Conservation (phyloP, 2,329 filamentous ascomycete species). For the Neofusicoccum umdonicola region DNA sequence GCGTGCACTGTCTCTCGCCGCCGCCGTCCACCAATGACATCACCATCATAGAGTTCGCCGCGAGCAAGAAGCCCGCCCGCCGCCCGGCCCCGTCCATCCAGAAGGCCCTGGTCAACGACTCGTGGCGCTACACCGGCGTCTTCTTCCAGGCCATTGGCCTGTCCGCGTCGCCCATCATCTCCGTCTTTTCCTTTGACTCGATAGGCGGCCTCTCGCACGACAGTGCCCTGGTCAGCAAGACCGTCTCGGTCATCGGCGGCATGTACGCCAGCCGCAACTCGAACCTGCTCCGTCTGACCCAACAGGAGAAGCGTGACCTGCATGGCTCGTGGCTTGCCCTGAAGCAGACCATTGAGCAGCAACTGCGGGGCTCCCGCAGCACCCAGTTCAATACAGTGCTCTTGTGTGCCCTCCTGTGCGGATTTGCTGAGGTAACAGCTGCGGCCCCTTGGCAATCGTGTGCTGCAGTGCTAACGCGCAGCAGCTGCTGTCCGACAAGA, state of each 20-base stretch:
- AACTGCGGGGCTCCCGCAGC: slow-evolving; percentile 1
- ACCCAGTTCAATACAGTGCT: slow-evolving; percentile 3
- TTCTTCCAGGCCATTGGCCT: slow-evolving; percentile 17
- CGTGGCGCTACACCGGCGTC: slow-evolving; percentile 14
- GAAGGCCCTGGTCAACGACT: slow-evolving; percentile 3
- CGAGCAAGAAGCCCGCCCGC: neutral
- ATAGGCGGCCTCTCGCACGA: slow-evolving; percentile 9
- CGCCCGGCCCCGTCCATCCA: neutral
- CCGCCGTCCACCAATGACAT: neutral
- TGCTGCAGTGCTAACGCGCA: neutral
- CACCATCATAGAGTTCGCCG: slow-evolving; percentile 2
- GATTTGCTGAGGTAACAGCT: slow-evolving; percentile 1
- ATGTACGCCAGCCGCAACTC: slow-evolving; percentile 13
- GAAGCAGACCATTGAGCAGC: neutral
- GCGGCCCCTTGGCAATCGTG: neutral
- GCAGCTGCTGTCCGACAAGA: slow-evolving; percentile 6
- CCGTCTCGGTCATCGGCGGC: slow-evolving; percentile 12
- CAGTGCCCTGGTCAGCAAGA: slow-evolving; percentile 11
- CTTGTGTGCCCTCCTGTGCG: slow-evolving; percentile 1
- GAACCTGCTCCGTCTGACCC: slow-evolving; percentile 1
- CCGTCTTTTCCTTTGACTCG: slow-evolving; percentile 13
- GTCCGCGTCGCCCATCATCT: slow-evolving; percentile 10
- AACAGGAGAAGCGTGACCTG: neutral
- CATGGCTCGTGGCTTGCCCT: neutral
- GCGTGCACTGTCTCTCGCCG: slow-evolving; percentile 4